A percentile compares a stretch with the other conserved stretches of the same genome.
These are phyloP conservation scores for Leccinum subrobustum DNA, from an alignment of 1,284 basidiomycete species.

Conservation along the genomic window DNA sequence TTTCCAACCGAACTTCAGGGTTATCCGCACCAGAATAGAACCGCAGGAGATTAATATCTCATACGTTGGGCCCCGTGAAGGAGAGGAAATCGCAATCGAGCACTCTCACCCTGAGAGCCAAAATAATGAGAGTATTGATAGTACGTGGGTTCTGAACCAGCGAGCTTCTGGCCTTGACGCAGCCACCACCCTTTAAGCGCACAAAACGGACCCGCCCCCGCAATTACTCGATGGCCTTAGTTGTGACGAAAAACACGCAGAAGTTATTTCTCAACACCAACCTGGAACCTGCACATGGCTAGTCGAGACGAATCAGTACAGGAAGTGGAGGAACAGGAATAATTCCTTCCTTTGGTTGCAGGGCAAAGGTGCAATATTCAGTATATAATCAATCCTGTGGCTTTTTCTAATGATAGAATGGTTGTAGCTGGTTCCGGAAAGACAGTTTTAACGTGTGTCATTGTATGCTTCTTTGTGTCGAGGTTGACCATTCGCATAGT, in stretches of 20 bases:
- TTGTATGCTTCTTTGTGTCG: not conserved
- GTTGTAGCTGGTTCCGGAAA: slow-evolving; percentile 3
- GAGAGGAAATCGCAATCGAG: not conserved
- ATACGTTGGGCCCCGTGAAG: not conserved
- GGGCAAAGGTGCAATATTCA: slow-evolving; percentile 2
- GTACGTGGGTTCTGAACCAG: not conserved
- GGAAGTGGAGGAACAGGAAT: not conserved
- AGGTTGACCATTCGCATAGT: not conserved
- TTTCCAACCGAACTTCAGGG: not conserved
- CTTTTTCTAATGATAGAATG: not conserved
- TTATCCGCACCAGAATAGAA: not conserved
- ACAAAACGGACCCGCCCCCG: not conserved
- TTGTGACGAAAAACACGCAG: not conserved
- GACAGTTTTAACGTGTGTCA: not conserved
- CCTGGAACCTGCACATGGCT: slow-evolving; percentile 6
- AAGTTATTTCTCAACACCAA: not conserved
- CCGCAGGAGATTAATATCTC: not conserved
- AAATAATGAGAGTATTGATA: not conserved
- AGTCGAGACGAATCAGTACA: not conserved
- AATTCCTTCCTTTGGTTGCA: slow-evolving; percentile 8
- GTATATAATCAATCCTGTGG: not conserved
- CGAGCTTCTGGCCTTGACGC: not conserved
- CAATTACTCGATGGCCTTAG: not conserved
- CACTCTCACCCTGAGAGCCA: not conserved
- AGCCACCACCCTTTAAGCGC: not conserved